phyloP scores from a whole-genome alignment of 352 stramenopile genomes.

The Pythium sukuiense region DNA sequence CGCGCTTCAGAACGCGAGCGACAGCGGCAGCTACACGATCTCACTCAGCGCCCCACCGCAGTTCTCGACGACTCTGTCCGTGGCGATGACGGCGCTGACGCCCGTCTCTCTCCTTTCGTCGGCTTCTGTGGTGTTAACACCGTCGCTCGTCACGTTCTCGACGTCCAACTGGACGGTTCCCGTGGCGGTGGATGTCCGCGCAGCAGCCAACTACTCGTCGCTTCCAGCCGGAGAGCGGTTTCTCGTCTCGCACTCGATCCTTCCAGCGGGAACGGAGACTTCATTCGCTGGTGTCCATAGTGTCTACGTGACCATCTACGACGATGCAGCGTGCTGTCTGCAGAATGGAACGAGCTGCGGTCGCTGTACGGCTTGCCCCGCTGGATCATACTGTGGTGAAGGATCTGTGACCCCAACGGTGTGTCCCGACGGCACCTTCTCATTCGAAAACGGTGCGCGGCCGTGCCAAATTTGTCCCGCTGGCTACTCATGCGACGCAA shows the following conservation, averaged over 20 bases:
- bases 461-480: constrained; percentile 46
- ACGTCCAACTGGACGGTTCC: constrained; percentile 44
- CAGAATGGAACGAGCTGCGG: neutral
- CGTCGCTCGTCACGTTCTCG: constrained; percentile 39
- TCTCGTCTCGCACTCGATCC: constrained; percentile 39
- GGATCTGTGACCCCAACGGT: constrained; percentile 26
- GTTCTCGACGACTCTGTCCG: constrained; percentile 22
- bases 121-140: constrained; percentile 30
- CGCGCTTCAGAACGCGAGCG: constrained; percentile 20
- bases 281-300: constrained; percentile 38
- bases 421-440: constrained; percentile 42
- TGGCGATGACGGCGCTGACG: constrained; percentile 11
- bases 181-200: constrained; percentile 31
- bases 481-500: constrained; percentile 32
- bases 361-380: constrained; percentile 38
- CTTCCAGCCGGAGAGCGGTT: constrained; percentile 20
- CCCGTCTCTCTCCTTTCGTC: constrained; percentile 2
- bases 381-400: constrained; percentile 46
- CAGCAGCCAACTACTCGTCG: constrained; percentile 30
- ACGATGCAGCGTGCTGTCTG: constrained; percentile 30
- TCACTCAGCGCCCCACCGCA: constrained; percentile 43
- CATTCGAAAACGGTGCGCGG: constrained; percentile 19
- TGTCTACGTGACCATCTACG: constrained; percentile 42
- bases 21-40: constrained; percentile 35
- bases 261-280: constrained; percentile 27